These are phyloP conservation scores for Xylariales sp. DNA, from an alignment of 2,329 filamentous ascomycete genomes.

Conservation along the genomic window DNA sequence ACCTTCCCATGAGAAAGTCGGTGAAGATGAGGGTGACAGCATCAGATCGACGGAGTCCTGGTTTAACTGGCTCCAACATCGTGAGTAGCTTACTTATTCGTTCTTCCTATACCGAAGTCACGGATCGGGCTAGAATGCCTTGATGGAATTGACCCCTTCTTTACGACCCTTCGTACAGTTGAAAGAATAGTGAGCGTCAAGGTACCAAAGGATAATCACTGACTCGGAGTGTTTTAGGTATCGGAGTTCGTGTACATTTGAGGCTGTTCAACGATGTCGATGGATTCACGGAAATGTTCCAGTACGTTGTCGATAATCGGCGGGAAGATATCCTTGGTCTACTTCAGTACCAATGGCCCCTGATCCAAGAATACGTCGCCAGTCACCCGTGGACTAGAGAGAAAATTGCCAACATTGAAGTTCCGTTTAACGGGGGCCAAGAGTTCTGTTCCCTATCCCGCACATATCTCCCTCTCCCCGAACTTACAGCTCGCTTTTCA, in stretches of 20 bases:
- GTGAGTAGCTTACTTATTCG: not conserved
- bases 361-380: not conserved
- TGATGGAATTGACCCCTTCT: not conserved
- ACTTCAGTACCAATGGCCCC: constrained; percentile 11
- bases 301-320: constrained; percentile 9
- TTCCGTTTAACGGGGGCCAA: constrained; percentile 4
- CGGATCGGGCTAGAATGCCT: too few species aligned
- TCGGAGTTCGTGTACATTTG: constrained; percentile 6
- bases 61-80: constrained; percentile 33
- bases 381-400: not conserved
- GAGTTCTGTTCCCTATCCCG: constrained; percentile 2
- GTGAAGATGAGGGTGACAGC: not conserved
- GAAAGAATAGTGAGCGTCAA: too few species aligned
- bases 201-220: not conserved
- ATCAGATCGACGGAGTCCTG: constrained; percentile 23
- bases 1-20: not conserved
- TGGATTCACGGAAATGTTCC: constrained; percentile 13
- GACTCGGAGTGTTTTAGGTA: not conserved
- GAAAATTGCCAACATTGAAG: not conserved
- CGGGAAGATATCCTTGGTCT: constrained; percentile 10
- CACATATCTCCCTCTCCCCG: constrained; percentile 14
- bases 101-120: not conserved
- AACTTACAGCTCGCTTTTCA: constrained; percentile 1
- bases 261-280: constrained; percentile 20
- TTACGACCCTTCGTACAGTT: too few species aligned